Evolutionary conservation across 2,329 filamentous ascomycete genomes (phyloP), one percentile per base, ranked within the genome.

Genomic region (Botryotinia convoluta): DNA sequence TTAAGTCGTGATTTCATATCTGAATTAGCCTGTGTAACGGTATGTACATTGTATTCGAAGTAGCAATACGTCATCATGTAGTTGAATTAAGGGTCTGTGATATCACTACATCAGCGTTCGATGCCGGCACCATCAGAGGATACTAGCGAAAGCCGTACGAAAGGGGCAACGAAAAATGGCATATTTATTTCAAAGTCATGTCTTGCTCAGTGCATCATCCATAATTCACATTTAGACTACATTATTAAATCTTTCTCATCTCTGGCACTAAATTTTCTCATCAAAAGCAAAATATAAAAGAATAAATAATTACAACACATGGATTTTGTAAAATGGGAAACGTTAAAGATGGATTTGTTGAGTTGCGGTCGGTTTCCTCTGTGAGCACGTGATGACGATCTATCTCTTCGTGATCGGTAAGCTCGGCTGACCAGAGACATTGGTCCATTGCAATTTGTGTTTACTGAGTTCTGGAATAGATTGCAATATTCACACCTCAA

Each of bases 211-310:
- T n/a, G 9, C 26, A n/a, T 51, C 48, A 51, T n/a, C 10, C 48
- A 51, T n/a, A 51, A n/a, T 16, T n/a, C 45, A 48, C 0, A 12
- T 26, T 48, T 0, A 26, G 12, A 48, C 45, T 48, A 48, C 10
- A n/a, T 1, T 3, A 6, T n/a, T 51, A 0, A 51, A 14, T 12
- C 4, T n/a, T 14, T 7, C 22, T 3, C 6, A 26, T 54, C 4
- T n/a, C 3, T n/a, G 48, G 12, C 48, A 51, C 10, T 14, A 14
- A n/a, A 5, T 7, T 1, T 54, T 54, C 26, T 29, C 6, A 12
- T 7, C 5, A 29, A 54, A 16, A n/a, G 12, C 12, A n/a, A 29
- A 3, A 54, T 16, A 16, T 3, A 10, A 54, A 18, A n/a, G 26
- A n/a, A 16, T 29, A 16, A n/a, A 8, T 0, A n/a, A 29, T 54